These are phyloP conservation scores for Chionographis japonica DNA, from an alignment of 106 monocot species.

Conservation along the genomic window DNA sequence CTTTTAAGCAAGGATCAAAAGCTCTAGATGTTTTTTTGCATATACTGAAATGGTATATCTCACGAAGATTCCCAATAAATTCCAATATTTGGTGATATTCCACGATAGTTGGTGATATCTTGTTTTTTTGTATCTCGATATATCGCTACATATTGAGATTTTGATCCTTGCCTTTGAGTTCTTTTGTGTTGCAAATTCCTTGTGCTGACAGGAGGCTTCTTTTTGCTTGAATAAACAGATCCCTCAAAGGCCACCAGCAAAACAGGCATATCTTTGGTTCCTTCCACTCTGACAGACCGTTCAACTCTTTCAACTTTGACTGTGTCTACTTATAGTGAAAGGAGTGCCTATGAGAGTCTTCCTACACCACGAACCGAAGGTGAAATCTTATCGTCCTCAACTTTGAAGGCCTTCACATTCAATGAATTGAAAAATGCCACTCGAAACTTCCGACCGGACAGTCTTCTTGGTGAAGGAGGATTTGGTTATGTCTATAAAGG, in stretches of 20 bases:
- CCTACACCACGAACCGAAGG: conserved; percentile 12
- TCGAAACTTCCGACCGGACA: conserved; percentile 31
- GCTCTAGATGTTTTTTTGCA: too few species aligned
- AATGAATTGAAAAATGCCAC: conserved; percentile 34
- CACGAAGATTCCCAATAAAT: too few species aligned
- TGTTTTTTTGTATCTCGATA: too few species aligned
- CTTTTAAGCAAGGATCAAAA: too few species aligned
- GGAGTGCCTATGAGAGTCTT: conserved; percentile 7
- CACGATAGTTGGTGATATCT: too few species aligned
- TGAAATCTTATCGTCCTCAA: conserved; percentile 22
- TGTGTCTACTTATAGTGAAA: conserved; percentile 4
- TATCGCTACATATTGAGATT: too few species aligned
- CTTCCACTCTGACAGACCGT: conserved; percentile 2
- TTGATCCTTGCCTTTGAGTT: neutral
- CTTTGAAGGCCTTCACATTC: conserved; percentile 29
- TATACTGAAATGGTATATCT: too few species aligned
- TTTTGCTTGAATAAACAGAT: conserved; percentile 7
- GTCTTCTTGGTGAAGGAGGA: conserved; percentile 35
- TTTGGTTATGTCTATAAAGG: conserved; percentile 35
- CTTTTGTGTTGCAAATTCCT: neutral
- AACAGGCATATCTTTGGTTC: conserved; percentile 7
- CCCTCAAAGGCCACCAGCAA: conserved; percentile 19
- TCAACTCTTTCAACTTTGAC: conserved; percentile 4
- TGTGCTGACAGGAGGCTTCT: neutral
- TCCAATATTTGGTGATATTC: too few species aligned